phyloP scores from a whole-genome alignment of 106 monocot genomes.

The Amphibolis antarctica region DNA sequence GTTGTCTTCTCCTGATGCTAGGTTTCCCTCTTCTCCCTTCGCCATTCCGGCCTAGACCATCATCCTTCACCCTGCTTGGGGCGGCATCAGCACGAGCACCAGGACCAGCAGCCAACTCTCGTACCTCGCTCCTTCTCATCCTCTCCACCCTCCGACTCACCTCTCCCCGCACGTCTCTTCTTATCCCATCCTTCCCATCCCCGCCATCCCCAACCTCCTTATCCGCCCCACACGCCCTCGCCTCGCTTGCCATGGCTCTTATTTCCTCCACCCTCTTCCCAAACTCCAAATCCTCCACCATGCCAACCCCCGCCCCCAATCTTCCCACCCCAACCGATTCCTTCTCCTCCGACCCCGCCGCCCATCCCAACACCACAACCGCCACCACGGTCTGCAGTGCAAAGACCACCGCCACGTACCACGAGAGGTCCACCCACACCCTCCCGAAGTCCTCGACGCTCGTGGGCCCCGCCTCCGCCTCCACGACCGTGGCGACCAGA shows the following conservation, averaged over 20 bases:
- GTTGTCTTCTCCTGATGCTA: background rate
- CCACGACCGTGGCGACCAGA: background rate
- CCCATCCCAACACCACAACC: background rate
- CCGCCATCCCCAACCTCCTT: background rate
- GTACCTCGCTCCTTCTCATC: background rate
- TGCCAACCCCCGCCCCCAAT: background rate
- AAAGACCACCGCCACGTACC: background rate
- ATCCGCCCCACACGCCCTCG: background rate
- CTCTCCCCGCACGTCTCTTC: background rate
- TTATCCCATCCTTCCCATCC: background rate
- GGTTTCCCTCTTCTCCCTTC: background rate
- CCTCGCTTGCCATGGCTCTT: slow-evolving; percentile 6
- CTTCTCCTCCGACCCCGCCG: background rate
- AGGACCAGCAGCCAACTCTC: background rate
- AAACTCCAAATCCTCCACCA: background rate
- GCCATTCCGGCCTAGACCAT: background rate
- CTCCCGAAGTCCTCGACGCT: background rate
- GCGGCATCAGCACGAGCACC: background rate
- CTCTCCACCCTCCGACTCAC: background rate
- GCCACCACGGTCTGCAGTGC: slow-evolving; percentile 1
- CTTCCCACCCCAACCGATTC: background rate
- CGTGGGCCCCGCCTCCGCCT: background rate
- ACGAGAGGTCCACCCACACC: background rate
- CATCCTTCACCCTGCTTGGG: background rate
- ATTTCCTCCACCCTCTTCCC: slow-evolving; percentile 11